Evolutionary conservation across 371 early-diverging fungal genomes (phyloP), one percentile per base, ranked within the genome.

Genomic region (Apophysomyces sp.): DNA sequence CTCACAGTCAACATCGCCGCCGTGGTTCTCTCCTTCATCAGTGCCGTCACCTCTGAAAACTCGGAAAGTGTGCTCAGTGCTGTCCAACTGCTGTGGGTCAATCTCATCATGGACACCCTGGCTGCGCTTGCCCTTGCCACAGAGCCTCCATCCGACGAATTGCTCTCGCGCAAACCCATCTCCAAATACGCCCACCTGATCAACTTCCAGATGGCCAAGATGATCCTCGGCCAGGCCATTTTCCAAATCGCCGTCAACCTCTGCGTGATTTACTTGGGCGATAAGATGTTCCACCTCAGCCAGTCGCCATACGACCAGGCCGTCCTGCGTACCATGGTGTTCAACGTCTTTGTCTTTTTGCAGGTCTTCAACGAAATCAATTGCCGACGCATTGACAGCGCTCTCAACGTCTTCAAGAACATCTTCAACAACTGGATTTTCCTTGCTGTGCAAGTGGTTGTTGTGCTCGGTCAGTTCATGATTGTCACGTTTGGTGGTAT

Each of bases 51-150:
- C 3, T 86, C 98, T 16, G 94, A 94, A 12, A 90, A 96, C 86
- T 96, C 98, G n/a, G 97, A 97, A 76, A 96, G 97, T 51, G 89
- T 91, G 3, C 77, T 99, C 65, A 95, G 94, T 59, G 97, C 99
- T 44, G 97, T 98, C 32, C 98, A 98, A 77, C 83, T 99, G 24
- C 83, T 99, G 44, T 98, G 98, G 97, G 98, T 98, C 52, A 99
- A 99, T 71, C 74, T 99, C 69, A 96, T 99, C 15, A 98, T 98
- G 55, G 98, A 98, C 76, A 98, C 98, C 12, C 83, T 97, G 58
- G 98, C 99, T 28, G 98, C 99, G 28, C 92, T 96, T 1, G 96
- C 98, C 11, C 88, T 99, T 52, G 98, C 98, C 29, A 96, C 98
- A 77, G 97, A 99, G 73, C 98, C 98, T 12, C 90, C 96, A 15